Base-by-base conservation (phyloP, 2,329 filamentous ascomycete genomes). In the Diaporthe eres region DNA sequence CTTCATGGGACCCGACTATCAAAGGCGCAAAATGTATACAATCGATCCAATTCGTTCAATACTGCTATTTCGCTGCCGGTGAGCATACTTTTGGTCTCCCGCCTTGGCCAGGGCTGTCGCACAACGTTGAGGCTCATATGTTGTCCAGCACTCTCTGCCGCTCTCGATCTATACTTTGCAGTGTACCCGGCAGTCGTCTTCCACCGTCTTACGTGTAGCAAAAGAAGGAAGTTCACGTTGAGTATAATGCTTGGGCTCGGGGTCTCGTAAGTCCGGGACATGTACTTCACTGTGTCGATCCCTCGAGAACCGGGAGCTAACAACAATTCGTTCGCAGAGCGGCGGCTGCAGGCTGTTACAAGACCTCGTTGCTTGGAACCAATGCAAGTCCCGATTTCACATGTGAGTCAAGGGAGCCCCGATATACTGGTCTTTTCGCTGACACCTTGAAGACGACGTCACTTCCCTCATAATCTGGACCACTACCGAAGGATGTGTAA, bases 241-340 rank as follows among this genome's bases (percentile, higher is more conserved):
- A 55, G 65, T 22, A 70, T 70, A 42, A 68, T 70, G 65, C 65
- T 70, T 22, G 49, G 65, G 17, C n/a, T 70, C 25, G 65, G 65
- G 3, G 65, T 55, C 47, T 28, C n/a, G 65, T 68, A 42, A 39
- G 65, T 51, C 44, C 19, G 3, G 28, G 6, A 3, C 12, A 25
- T 25, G 17, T 15, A 13, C 44, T 34, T 34, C n/a, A 8, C 19
- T n/a, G 10, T 34, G 12, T 37, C 19, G 19, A 37, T n/a, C 44
- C 12, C 28, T 37, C 17, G 28, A 12, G 44, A 19, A 22, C 63
- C 17, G 22, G 44, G 28, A 51, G 44, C 63, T 68, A 25, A 68
- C 19, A 68, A 22, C 19, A 9, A 17, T 17, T 68, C 25, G 31
- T 12, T 68, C 22, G 31, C 31, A 68, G 63, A 53, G 65, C 65